Conservation (phyloP, 768 basidiomycete species). For the Phlebiopsis gigantea region DNA sequence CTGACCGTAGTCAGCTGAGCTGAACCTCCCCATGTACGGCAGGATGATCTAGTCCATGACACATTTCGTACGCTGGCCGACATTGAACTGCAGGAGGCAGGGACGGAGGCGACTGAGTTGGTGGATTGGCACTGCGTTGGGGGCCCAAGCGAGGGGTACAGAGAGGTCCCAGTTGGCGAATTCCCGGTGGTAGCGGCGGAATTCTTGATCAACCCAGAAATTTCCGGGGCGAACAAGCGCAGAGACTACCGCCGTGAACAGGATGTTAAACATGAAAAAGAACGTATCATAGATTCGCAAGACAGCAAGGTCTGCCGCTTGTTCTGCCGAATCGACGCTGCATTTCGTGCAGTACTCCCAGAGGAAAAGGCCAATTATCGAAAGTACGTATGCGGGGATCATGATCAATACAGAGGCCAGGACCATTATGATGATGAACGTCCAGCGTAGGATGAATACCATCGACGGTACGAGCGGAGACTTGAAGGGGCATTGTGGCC, state of each 20-base stretch:
- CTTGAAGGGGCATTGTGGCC: slow-evolving; percentile 9
- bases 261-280: background rate
- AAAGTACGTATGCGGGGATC: background rate
- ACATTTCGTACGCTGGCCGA: background rate
- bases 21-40: background rate
- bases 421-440: background rate
- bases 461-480: background rate
- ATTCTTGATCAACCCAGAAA: background rate
- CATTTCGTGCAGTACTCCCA: background rate
- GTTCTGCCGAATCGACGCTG: background rate
- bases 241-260: background rate
- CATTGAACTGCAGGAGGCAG: background rate
- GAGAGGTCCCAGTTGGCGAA: background rate
- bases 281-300: background rate
- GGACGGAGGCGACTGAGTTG: background rate
- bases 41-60: background rate
- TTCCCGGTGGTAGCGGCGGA: background rate
- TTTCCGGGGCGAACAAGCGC: background rate
- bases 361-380: background rate
- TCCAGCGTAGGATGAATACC: background rate
- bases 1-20: background rate
- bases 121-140: background rate
- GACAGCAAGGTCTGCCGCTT: background rate
- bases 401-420: background rate
- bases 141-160: background rate